A percentile compares a stretch with the other conserved stretches of the same genome.
Evolutionary conservation across 2,329 filamentous ascomycete species (phyloP).

Genomic region (Fusarium tuaranense): DNA sequence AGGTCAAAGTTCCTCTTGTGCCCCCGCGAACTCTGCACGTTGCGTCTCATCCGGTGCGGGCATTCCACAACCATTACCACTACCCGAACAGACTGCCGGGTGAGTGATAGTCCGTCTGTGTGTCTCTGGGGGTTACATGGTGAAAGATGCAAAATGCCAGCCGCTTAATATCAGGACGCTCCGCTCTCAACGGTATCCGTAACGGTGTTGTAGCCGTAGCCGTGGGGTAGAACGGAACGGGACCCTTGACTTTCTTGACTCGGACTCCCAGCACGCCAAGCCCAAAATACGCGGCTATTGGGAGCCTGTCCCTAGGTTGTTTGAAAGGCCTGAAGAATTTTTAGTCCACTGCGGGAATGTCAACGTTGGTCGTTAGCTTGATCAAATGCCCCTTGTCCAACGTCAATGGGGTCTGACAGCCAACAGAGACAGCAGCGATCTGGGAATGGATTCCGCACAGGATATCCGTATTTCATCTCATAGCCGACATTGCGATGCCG

Average conservation of each 20-base stretch:
- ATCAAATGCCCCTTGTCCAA: background rate
- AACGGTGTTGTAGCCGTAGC: background rate
- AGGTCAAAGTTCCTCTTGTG: background rate
- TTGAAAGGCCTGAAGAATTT: background rate
- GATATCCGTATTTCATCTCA: background rate
- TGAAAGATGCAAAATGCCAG: background rate
- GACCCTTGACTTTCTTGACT: background rate
- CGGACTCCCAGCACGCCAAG: background rate
- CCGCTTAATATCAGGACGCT: background rate
- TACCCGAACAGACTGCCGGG: background rate
- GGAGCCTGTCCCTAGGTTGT: background rate
- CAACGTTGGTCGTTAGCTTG: background rate
- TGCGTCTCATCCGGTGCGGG: conserved; percentile 1
- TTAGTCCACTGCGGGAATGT: background rate
- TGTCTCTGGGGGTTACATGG: conserved; percentile 1
- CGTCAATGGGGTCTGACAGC: background rate
- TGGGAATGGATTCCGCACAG: background rate
- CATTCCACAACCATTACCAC: background rate
- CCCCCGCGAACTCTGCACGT: background rate
- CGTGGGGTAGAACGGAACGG: conserved; percentile 2
- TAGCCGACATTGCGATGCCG: conserved; percentile 8
- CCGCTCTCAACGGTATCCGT: background rate
- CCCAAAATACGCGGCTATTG: background rate
- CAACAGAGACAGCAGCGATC: background rate
- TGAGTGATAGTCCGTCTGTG: background rate